Base-by-base conservation (phyloP, 805 yeast species). In the Pichia ethanolica region DNA sequence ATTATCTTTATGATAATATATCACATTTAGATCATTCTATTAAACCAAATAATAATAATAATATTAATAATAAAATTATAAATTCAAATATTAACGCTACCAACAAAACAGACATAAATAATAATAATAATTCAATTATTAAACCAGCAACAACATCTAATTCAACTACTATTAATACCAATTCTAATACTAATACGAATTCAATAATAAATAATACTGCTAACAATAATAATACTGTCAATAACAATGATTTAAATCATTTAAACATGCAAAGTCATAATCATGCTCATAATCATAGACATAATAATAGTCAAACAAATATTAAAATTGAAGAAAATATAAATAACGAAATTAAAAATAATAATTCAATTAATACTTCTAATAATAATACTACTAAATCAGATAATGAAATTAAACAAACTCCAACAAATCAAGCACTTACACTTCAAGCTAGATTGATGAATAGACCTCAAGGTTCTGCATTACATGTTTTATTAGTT, bases 401-500 rank as follows among this genome's bases (percentile, higher is more conserved):
- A 7, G 32, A 39, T 4, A 12, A 26, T 38, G 41, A 38, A 14
- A 13, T 39, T n/a, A 39, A 39, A 9, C 42, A 28, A 25, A 20
- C 42, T 10, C 42, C 42, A 14, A 20, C 10, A 13, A 33, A 39
- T 32, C 25, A 38, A 8, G 25, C 39, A n/a, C 25, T 46, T 11
- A 14, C 47, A 7, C 51, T 50, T 45, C 53, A 53, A 34, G 51
- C 53, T 41, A 45, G 56, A 27, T 40, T 59, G 5, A 25, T 53
- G 20, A 59, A 61, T 28, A 56, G 71, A 46, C 71, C 71, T 4
- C 49, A 59, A 4, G 69, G 67, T 2, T 63, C 70, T 1, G 63
- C 63, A 27, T 80, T 83, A 63, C 89, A 83, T 59, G 91, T 86
- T 4, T 68, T 85, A 39, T 66, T 86, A 28, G 93, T 86, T 13